phyloP scores from a whole-genome alignment of 306 rosid species.

The Boehmeria nivea region DNA sequence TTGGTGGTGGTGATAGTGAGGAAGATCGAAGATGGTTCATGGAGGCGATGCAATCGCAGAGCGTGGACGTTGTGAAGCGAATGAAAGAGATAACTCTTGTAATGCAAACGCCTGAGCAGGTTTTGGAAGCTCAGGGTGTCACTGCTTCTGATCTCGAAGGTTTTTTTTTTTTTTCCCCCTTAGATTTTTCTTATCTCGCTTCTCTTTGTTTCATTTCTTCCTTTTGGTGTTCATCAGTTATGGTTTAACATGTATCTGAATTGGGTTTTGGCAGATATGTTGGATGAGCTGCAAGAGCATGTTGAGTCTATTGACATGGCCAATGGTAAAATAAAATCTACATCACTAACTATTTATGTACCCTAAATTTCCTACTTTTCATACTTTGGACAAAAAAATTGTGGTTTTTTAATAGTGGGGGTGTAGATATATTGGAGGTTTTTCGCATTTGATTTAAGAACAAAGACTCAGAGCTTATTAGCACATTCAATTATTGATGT shows the following conservation, averaged over 20 bases:
- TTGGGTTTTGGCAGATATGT: slow-evolving; percentile 44
- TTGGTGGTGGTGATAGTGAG: slow-evolving; percentile 40
- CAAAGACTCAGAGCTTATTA: no score
- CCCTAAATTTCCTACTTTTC: not conserved
- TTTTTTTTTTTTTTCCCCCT: not conserved
- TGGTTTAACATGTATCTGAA: not conserved
- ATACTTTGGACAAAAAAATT: no score
- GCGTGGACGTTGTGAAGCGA: slow-evolving; percentile 70
- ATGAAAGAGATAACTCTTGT: slow-evolving; percentile 91
- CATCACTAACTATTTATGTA: not conserved
- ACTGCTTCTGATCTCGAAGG: slow-evolving; percentile 74
- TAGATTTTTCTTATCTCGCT: not conserved
- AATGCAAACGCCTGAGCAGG: slow-evolving; percentile 83
- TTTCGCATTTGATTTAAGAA: no score
- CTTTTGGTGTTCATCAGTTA: not conserved
- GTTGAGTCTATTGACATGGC: slow-evolving; percentile 96
- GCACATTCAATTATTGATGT: not conserved
- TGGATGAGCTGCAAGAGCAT: slow-evolving; percentile 94
- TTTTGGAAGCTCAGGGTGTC: slow-evolving; percentile 81
- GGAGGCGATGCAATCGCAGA: slow-evolving; percentile 92
- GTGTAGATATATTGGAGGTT: no score
- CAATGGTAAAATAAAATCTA: slow-evolving; percentile 48
- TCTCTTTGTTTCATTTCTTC: not conserved
- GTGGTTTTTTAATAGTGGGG: no score
- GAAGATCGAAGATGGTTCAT: slow-evolving; percentile 85